Base-by-base conservation (phyloP, 495 filamentous ascomycete genomes). In the Penicillium odoratum region DNA sequence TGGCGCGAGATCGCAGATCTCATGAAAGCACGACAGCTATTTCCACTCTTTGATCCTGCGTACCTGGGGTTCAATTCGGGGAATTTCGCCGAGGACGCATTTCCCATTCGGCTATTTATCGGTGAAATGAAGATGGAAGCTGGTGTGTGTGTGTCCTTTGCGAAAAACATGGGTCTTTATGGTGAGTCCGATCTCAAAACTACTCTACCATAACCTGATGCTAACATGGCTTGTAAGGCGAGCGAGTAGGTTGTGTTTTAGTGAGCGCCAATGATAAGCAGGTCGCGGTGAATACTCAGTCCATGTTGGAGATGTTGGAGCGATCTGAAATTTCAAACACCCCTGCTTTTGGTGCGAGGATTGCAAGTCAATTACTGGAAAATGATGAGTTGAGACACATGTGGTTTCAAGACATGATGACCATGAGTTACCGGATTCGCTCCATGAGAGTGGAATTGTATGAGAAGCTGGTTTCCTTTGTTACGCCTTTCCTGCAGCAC, bases 91-190 rank as follows among this genome's bases (percentile, higher is more conserved):
- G 52, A 71, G 7, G 78, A 81, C 64, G 75, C 75, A 7, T 79
- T 66, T 60, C 61, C 77, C 0, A 69, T 81, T 36, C 66, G 75
- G 13, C 60, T 69, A 38, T 79, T 78, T 48, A 48, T 65, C 1
- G 61, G 64, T 7, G 67, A 73, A 11, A 50, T 62, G 42, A 26
- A 56, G 8, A 66, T 67, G 58, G 72, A 74, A 51, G 53, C 65
- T 0, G 66, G 61, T 0, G 64, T 78, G 4, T 72, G 68, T 48
- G 34, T 75, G 29, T 78, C 75, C 0, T 79, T 78, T 59, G 71
- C 78, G 5, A 78, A 81, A 61, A 79, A 73, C 51, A 74, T 81
- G 65, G 77, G 77, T n/a, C 68, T 80, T 31, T 80, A 80, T 57
- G 74, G 74, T 70, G 57, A 44, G 25, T 13, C 2, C 45, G 4